Evolutionary conservation across 768 basidiomycete species (phyloP).

Genomic region (Sporobolomyces pararoseus): DNA sequence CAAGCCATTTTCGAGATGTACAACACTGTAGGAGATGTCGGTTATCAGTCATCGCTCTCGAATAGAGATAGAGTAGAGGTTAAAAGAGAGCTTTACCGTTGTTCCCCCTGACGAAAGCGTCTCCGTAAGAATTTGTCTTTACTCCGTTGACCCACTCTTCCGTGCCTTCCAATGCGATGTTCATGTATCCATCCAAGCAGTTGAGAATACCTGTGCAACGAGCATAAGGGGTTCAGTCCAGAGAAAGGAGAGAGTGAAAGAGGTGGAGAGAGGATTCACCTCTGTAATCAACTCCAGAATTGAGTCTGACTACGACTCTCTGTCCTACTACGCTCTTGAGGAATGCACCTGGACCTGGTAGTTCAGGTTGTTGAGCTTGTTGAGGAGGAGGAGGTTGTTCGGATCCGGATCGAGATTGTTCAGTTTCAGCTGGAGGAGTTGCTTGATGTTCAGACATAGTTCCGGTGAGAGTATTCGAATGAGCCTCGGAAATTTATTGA

Average conservation of each 20-base stretch:
- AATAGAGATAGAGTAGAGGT: background rate
- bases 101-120: conserved; percentile 91
- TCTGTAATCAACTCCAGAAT: conserved; percentile 87
- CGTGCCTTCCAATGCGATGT: conserved; percentile 94
- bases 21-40: conserved; percentile 55
- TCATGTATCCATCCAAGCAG: conserved; percentile 98
- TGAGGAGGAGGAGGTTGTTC: conserved; percentile 14
- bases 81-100: conserved; percentile 67
- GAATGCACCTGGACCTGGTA: conserved; percentile 43
- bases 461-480: background rate
- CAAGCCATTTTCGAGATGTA: conserved; percentile 63
- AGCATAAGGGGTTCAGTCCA: background rate
- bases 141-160: conserved; percentile 90
- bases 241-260: background rate
- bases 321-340: conserved; percentile 83
- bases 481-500: background rate
- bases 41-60: background rate
- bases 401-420: background rate
- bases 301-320: conserved; percentile 82
- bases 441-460: conserved; percentile 20
- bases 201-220: conserved; percentile 69
- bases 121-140: conserved; percentile 76
- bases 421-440: background rate
- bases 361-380: conserved; percentile 15
- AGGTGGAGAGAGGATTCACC: conserved; percentile 54